Conservation (phyloP, 208 protist species). For the Acanthamoeba triangularis region DNA sequence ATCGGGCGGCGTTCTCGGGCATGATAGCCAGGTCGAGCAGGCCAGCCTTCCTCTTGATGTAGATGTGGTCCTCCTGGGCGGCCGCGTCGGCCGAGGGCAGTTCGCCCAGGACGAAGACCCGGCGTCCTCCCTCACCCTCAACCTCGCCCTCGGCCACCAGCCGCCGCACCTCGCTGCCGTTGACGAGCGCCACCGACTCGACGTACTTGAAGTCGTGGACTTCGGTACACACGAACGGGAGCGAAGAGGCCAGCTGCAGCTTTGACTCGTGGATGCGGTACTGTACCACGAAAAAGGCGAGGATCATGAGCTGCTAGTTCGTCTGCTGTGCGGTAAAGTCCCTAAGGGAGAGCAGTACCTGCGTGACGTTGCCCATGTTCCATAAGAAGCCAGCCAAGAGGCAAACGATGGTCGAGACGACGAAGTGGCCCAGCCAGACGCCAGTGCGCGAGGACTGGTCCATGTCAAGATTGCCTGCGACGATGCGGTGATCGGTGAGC, state of each 20-base stretch:
- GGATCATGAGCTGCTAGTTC: too few species aligned
- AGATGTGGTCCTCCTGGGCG: background rate
- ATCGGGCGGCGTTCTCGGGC: background rate
- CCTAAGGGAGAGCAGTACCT: background rate
- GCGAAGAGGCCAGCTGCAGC: conserved; percentile 15
- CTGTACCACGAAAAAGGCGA: too few species aligned
- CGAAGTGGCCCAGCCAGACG: background rate
- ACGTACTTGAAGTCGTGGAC: conserved; percentile 11
- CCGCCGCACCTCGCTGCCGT: background rate
- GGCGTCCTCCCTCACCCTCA: background rate
- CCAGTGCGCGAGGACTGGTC: background rate
- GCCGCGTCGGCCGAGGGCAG: background rate
- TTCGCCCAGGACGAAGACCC: background rate
- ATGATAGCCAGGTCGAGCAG: background rate
- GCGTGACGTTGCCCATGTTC: conserved; percentile 9
- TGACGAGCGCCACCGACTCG: background rate
- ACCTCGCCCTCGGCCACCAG: background rate
- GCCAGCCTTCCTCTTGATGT: background rate
- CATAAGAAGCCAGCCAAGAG: background rate
- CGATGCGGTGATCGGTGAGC: too few species aligned
- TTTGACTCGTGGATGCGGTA: background rate
- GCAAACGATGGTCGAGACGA: background rate
- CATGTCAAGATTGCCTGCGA: background rate
- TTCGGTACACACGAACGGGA: background rate
- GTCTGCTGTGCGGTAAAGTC: too few species aligned